Percentiles rank a stretch among this genome's conserved stretches.
Evolutionary conservation across 768 basidiomycete genomes (phyloP).

Genomic region (Russula vinacea): DNA sequence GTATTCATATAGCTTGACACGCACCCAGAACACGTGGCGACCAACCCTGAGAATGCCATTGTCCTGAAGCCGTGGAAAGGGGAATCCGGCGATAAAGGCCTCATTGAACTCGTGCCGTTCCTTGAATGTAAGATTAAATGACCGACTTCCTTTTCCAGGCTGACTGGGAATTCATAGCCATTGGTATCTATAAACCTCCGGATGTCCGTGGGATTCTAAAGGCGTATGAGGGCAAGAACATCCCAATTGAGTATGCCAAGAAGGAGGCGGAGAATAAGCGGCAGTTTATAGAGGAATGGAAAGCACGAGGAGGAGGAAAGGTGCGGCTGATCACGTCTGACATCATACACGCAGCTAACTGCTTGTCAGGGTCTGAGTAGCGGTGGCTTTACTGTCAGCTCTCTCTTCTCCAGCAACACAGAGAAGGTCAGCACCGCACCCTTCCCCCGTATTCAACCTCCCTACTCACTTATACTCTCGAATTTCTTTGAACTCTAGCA

Average conservation of each 20-base stretch:
- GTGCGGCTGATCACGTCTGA: background rate
- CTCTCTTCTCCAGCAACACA: slow-evolving; percentile 41
- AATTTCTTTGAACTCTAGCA: slow-evolving; percentile 28
- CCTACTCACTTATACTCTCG: background rate
- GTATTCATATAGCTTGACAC: slow-evolving; percentile 86
- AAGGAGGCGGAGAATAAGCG: slow-evolving; percentile 81
- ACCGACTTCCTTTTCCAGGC: background rate
- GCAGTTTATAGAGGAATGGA: slow-evolving; percentile 79
- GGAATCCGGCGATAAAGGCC: slow-evolving; percentile 65
- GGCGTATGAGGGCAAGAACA: slow-evolving; percentile 83
- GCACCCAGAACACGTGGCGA: slow-evolving; percentile 65
- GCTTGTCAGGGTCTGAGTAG: slow-evolving; percentile 36
- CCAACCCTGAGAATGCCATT: slow-evolving; percentile 88
- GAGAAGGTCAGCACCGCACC: slow-evolving; percentile 34
- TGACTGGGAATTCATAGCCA: slow-evolving; percentile 49
- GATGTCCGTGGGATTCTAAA: slow-evolving; percentile 88
- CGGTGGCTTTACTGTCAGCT: slow-evolving; percentile 45
- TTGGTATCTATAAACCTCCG: slow-evolving; percentile 83
- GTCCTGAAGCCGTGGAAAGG: slow-evolving; percentile 86
- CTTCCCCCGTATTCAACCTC: background rate
- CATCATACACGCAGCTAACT: slow-evolving; percentile 28
- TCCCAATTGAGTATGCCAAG: slow-evolving; percentile 85
- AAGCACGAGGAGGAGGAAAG: slow-evolving; percentile 38
- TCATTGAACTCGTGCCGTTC: slow-evolving; percentile 94
- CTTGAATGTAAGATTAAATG: slow-evolving; percentile 68